Percentiles rank a stretch among this genome's conserved stretches.
These are phyloP conservation scores for Leccinum ochraceum DNA, from an alignment of 768 basidiomycete species.

Conservation along the genomic window DNA sequence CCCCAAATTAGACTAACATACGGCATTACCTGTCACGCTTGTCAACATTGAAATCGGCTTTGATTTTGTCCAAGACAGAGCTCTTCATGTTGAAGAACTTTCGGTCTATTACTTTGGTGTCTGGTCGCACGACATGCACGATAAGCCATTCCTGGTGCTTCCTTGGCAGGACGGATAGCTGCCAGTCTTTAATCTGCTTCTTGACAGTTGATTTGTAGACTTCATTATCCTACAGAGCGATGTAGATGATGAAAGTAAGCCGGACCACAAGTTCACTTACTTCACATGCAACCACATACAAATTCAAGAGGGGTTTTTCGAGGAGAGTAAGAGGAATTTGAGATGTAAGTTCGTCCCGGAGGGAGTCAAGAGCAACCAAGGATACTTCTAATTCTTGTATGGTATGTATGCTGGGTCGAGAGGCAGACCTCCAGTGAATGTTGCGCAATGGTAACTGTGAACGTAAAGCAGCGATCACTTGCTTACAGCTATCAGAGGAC, in stretches of 20 bases:
- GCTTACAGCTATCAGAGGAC: conserved; percentile 71
- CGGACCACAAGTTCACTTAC: conserved; percentile 43
- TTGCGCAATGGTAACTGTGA: conserved; percentile 83
- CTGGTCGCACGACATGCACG: conserved; percentile 78
- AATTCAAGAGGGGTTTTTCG: conserved; percentile 83
- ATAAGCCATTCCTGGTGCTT: conserved; percentile 95
- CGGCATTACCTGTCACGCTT: conserved; percentile 70
- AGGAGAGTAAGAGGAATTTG: conserved; percentile 77
- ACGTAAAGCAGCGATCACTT: conserved; percentile 62
- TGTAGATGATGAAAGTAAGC: conserved; percentile 11
- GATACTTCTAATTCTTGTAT: conserved; percentile 87
- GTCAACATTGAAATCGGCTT: conserved; percentile 87
- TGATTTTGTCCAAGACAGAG: conserved; percentile 86
- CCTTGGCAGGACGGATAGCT: conserved; percentile 56
- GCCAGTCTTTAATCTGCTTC: conserved; percentile 95
- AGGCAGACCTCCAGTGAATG: conserved; percentile 87
- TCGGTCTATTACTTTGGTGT: conserved; percentile 55
- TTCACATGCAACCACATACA: conserved; percentile 88
- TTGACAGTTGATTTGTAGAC: conserved; percentile 74
- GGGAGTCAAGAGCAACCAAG: conserved; percentile 63
- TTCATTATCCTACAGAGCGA: conserved; percentile 53
- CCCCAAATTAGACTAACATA: conserved; percentile 6
- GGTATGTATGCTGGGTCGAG: conserved; percentile 72
- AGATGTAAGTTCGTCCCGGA: conserved; percentile 73
- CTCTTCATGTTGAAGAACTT: conserved; percentile 85